Conservation (phyloP, 441 rosid genomes). For the Adansonia rubrostipa region DNA sequence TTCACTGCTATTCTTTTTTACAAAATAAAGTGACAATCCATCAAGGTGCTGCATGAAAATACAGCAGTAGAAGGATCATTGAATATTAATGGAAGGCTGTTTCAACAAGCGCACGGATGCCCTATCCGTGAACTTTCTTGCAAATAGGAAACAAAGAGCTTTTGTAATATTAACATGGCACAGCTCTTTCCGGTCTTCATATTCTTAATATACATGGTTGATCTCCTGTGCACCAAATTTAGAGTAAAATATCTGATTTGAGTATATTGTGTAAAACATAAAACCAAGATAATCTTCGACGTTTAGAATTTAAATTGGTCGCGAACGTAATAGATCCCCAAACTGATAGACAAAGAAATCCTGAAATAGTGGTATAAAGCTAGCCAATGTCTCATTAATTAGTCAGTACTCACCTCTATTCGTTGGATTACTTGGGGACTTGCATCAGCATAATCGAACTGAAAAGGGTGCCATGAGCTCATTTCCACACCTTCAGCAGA, state of each 20-base stretch:
- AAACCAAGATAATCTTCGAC: too few relatives aligned
- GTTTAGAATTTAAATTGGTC: too few relatives aligned
- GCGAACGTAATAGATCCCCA: too few relatives aligned
- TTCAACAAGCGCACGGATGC: constrained; percentile 12
- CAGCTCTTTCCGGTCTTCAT: not conserved
- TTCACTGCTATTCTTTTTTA: not conserved
- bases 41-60: not conserved
- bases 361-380: not conserved
- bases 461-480: constrained; percentile 5
- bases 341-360: too few relatives aligned
- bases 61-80: not conserved
- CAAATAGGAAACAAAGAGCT: constrained; percentile 18
- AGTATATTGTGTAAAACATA: too few relatives aligned
- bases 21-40: not conserved
- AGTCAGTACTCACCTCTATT: not conserved
- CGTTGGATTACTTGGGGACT: not conserved
- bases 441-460: not conserved
- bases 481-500: not conserved
- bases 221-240: too few relatives aligned
- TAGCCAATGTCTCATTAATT: not conserved
- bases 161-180: not conserved
- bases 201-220: not conserved
- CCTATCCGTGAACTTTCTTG: constrained; percentile 6
- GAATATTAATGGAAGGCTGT: not conserved
- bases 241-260: too few relatives aligned